phyloP scores from a whole-genome alignment of 176 grass and related monocot genomes.

The barley (Hordeum vulgare) region MorexV3_pseudomolecules_assembly NC_058524.1:192392576-192393075 shows the following conservation, averaged over 20 bases:
- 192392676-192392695: no score
- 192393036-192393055: background rate
- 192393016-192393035: background rate
- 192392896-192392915: background rate
- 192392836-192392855: background rate
- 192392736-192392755: background rate
- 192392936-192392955: background rate
- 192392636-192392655: no score
- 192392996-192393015: background rate
- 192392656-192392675: no score
- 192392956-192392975: background rate
- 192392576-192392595: no score
- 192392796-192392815: background rate
- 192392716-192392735: no score
- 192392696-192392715: no score
- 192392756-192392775: background rate
- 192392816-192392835: background rate
- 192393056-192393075: background rate
- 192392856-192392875: background rate
- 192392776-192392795: background rate
- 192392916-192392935: background rate
- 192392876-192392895: no score
- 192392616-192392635: no score
- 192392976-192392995: background rate
- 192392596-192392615: no score